Evolutionary conservation across 164 flowering plant genomes (phyloP).

Genomic region (Vitis rotundifolia): DNA sequence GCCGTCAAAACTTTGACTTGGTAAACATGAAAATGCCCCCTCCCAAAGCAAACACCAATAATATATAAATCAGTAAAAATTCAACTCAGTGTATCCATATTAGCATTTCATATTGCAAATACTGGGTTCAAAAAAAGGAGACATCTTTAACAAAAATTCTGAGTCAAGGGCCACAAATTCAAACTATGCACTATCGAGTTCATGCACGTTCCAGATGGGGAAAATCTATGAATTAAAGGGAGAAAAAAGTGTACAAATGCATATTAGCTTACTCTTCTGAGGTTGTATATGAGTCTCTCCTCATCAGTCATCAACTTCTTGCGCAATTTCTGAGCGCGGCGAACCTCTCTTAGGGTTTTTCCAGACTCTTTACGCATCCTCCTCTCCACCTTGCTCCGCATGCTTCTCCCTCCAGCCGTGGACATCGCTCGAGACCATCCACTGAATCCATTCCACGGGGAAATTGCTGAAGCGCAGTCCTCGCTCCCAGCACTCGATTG

Average conservation of each 20-base stretch:
- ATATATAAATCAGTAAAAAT: too few species aligned
- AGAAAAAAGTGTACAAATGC: background rate
- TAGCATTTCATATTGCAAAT: too few species aligned
- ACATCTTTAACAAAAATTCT: too few species aligned
- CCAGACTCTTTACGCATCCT: constrained; percentile 81
- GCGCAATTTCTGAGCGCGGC: constrained; percentile 64
- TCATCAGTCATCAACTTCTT: constrained; percentile 89
- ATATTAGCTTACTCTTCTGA: constrained; percentile 56
- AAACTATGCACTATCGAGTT: background rate
- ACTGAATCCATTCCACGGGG: constrained; percentile 12
- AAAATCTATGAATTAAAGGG: background rate
- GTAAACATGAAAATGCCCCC: too few species aligned
- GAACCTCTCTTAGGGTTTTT: constrained; percentile 59
- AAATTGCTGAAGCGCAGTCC: constrained; percentile 2
- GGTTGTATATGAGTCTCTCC: constrained; percentile 78
- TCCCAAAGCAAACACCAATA: too few species aligned
- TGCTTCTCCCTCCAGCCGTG: constrained; percentile 51
- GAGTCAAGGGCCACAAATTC: background rate
- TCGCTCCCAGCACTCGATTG: constrained; percentile 11
- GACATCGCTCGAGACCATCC: constrained; percentile 53
- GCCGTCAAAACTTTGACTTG: too few species aligned
- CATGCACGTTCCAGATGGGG: too few species aligned
- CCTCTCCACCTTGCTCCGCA: constrained; percentile 79
- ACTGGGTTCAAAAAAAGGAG: too few species aligned
- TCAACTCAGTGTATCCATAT: too few species aligned